phyloP scores from a whole-genome alignment of 306 rosid species.

The Rubus idaeus region DNA sequence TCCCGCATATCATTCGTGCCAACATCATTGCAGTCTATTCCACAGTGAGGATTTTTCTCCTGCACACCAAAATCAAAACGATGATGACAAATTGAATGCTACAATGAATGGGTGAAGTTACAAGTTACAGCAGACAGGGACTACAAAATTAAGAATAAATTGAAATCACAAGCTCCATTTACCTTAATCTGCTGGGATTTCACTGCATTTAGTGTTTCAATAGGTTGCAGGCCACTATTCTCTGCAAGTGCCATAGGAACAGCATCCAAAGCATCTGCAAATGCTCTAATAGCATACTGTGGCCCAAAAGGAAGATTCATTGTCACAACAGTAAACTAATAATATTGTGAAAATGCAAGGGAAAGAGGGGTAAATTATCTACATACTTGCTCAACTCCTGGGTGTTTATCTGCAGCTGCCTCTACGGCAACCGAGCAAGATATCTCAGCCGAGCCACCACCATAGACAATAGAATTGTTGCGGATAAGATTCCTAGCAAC shows the following conservation, averaged over 20 bases:
- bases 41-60: slow-evolving; percentile 75
- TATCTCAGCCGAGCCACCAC: slow-evolving; percentile 98
- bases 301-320: slow-evolving; percentile 8
- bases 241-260: slow-evolving; percentile 98
- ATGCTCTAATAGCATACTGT: slow-evolving; percentile 98
- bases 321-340: background rate
- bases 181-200: slow-evolving; percentile 97
- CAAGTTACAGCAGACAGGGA: background rate
- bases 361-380: background rate
- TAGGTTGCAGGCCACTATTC: slow-evolving; percentile 96
- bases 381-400: slow-evolving; percentile 93
- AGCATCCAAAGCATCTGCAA: slow-evolving; percentile 87
- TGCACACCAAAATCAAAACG: slow-evolving; percentile 33
- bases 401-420: slow-evolving; percentile 86
- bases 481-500: slow-evolving; percentile 98
- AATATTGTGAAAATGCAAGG: no score
- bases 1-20: slow-evolving; percentile 95
- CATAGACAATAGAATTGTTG: slow-evolving; percentile 93
- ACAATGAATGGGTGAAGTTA: background rate
- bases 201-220: slow-evolving; percentile 90
- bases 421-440: slow-evolving; percentile 86
- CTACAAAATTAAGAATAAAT: background rate
- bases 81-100: background rate
- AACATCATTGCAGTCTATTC: slow-evolving; percentile 87
- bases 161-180: background rate